Base-by-base conservation (phyloP, 805 yeast genomes). In the Groenewaldozyma salmanticensis region DNA sequence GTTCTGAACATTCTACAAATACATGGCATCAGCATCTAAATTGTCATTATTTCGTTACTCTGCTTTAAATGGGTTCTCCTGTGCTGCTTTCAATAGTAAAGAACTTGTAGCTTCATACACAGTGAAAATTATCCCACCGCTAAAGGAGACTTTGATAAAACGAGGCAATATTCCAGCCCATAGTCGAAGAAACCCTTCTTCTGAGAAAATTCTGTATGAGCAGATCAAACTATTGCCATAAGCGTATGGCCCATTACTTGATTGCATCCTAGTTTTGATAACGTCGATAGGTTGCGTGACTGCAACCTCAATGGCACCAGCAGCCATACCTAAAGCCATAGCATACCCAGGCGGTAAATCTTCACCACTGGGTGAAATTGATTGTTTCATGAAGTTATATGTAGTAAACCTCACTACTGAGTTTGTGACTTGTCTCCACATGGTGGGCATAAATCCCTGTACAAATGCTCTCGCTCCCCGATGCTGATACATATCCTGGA, bases 261-360 rank as follows among this genome's bases (percentile, higher is more conserved):
- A 75, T 61, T 87, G 96, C 75, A 87, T 75, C 54, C 94, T 73
- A 2, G 96, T 75, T 64, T 88, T 88, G 37, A 88, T 62, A 2
- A 85, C 84, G 62, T 88, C 96, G 21, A 88, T 65, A 0, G 96
- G 96, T 62, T 86, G 97, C 0, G 95, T 88, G 0, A 74, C 65
- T 0, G 74, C 75, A 18, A 85, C 82, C 21, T 84, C 94, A 0
- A 86, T 81, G 3, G 72, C 61, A 0, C 92, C 77, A 2, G 94
- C 75, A 1, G 75, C 66, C 7, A 79, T 62, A 4, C 92, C 86
- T 6, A 77, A 50, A 17, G 46, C 51, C 15, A 63, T 42, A 5
- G 55, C 47, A 43, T 57, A 57, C 1, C 66, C 58, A 11, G 63
- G 44, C 4, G 52, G 37, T 33, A 58, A 41, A 11, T 46, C 43